Conservation (phyloP, 2,329 filamentous ascomycete species). For the Paecilomyces sp. region DNA sequence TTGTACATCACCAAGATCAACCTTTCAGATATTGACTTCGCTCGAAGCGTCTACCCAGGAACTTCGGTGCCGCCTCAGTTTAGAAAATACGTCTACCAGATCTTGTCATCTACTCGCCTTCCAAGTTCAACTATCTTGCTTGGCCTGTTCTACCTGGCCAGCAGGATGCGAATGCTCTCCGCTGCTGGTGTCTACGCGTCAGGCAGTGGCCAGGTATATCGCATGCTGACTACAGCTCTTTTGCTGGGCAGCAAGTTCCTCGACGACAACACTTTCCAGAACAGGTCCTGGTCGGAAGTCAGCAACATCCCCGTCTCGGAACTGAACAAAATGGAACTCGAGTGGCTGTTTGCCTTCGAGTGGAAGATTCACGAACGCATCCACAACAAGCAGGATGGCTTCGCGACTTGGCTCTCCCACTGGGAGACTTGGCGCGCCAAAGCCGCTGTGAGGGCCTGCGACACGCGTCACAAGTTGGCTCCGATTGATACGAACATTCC, state of each 20-base stretch:
- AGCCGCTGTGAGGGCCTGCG: constrained; percentile 39
- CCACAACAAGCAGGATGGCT: constrained; percentile 63
- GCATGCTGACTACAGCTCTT: constrained; percentile 76
- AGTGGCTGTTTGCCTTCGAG: constrained; percentile 76
- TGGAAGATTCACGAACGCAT: constrained; percentile 86
- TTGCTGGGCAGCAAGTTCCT: constrained; percentile 91
- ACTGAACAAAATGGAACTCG: constrained; percentile 76
- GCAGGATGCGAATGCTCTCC: constrained; percentile 70
- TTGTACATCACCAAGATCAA: constrained; percentile 48
- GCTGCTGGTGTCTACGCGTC: constrained; percentile 47
- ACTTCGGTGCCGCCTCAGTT: constrained; percentile 63
- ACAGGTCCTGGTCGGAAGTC: constrained; percentile 92
- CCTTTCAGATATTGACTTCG: constrained; percentile 56
- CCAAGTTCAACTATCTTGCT: constrained; percentile 87
- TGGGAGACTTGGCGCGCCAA: constrained; percentile 59
- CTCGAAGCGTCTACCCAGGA: constrained; percentile 56
- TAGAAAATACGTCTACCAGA: constrained; percentile 85
- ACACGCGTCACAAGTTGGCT: constrained; percentile 45
- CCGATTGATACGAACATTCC: constrained; percentile 60
- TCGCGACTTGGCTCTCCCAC: constrained; percentile 56
- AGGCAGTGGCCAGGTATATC: constrained; percentile 67
- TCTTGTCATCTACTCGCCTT: constrained; percentile 80
- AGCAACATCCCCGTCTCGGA: constrained; percentile 80
- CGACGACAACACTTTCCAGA: constrained; percentile 96
- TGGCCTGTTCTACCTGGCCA: constrained; percentile 81